Evolutionary conservation across 768 basidiomycete genomes (phyloP).

Genomic region (Lanmaoa pseudosensibilis): DNA sequence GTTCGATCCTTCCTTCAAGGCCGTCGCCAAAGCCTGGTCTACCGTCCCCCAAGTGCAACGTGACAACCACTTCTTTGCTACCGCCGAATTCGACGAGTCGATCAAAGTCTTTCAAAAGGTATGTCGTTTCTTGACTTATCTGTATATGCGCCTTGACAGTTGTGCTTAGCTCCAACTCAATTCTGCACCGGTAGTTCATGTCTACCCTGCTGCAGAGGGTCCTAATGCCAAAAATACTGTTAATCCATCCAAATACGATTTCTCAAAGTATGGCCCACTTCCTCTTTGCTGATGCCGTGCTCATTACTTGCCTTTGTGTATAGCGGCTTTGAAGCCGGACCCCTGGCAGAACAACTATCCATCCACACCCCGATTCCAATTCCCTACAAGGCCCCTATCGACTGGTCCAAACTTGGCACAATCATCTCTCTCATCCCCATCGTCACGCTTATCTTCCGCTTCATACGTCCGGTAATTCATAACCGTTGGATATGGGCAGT

Average conservation of each 20-base stretch:
- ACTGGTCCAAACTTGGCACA: constrained; percentile 61
- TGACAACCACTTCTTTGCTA: constrained; percentile 89
- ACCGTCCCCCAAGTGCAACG: constrained; percentile 57
- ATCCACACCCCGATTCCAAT: constrained; percentile 75
- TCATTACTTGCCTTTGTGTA: background rate
- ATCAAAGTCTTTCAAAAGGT: constrained; percentile 81
- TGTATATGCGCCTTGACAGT: constrained; percentile 10
- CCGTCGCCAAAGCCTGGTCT: constrained; percentile 83
- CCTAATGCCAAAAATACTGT: constrained; percentile 54
- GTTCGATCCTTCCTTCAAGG: constrained; percentile 81
- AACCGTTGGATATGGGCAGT: constrained; percentile 80
- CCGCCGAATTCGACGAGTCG: constrained; percentile 82
- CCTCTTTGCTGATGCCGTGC: background rate
- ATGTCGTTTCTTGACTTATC: background rate
- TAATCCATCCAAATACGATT: constrained; percentile 72
- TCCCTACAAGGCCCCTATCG: constrained; percentile 77
- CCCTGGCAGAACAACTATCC: constrained; percentile 75
- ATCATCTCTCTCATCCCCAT: constrained; percentile 46
- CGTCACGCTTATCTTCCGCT: constrained; percentile 52
- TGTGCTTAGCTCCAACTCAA: constrained; percentile 66
- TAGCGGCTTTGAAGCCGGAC: constrained; percentile 82
- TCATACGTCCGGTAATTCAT: constrained; percentile 61
- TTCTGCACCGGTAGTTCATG: constrained; percentile 82
- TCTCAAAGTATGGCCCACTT: constrained; percentile 55
- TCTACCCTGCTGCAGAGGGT: constrained; percentile 73